phyloP scores from a whole-genome alignment of 208 protist species.

The Zelonia costaricensis region DNA sequence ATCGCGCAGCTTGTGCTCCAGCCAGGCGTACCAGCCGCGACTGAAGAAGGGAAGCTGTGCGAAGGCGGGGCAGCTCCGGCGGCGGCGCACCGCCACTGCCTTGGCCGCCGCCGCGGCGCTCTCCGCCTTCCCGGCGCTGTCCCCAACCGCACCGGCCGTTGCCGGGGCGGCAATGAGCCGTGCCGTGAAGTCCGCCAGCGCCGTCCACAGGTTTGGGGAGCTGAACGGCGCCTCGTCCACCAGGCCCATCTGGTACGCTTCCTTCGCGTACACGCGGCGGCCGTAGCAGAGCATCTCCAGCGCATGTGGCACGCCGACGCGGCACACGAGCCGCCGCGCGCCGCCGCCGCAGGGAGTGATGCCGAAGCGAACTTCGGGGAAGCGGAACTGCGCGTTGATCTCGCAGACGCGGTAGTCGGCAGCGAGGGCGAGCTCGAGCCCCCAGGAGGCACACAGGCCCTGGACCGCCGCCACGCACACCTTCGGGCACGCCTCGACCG shows the following conservation, averaged over 20 bases:
- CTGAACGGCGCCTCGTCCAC: constrained; percentile 38
- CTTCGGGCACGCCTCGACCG: constrained; percentile 57
- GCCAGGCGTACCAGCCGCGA: constrained; percentile 36
- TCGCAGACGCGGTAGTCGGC: constrained; percentile 68
- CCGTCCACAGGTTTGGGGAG: constrained; percentile 12
- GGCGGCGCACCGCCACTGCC: constrained; percentile 6
- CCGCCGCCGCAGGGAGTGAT: constrained; percentile 82
- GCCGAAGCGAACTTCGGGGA: constrained; percentile 69
- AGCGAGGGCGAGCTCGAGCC: constrained; percentile 72
- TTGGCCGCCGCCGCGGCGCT: constrained; percentile 5
- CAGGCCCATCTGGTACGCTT: constrained; percentile 65
- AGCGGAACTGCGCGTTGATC: constrained; percentile 41
- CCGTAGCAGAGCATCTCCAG: constrained; percentile 43
- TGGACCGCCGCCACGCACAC: constrained; percentile 73
- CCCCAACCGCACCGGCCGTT: not conserved
- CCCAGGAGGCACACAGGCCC: constrained; percentile 72
- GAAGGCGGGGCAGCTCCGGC: constrained; percentile 10
- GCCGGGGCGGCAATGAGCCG: not conserved
- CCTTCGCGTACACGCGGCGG: constrained; percentile 32
- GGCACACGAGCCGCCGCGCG: constrained; percentile 68
- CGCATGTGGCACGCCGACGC: constrained; percentile 57
- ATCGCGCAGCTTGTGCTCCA: constrained; percentile 41
- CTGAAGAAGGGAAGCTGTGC: constrained; percentile 29
- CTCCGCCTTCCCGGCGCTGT: not conserved
- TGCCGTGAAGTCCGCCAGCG: constrained; percentile 4